A percentile compares a stretch with the other conserved stretches of the same genome.
Evolutionary conservation across 306 rosid species (phyloP).

Genomic region (Trichosanthes truncata): DNA sequence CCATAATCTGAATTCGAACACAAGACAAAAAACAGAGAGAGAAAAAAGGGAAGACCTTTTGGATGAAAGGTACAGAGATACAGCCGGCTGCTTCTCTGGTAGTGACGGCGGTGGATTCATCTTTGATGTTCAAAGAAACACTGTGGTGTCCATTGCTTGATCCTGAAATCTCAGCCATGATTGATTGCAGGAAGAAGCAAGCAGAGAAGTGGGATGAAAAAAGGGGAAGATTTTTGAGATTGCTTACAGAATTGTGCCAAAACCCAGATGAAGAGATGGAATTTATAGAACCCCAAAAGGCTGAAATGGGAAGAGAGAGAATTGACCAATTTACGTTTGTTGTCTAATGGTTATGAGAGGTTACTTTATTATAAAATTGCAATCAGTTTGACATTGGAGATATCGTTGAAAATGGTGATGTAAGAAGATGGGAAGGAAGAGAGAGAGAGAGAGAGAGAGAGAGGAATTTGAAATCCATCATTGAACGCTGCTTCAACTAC

Average conservation of each 20-base stretch:
- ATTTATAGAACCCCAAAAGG: conserved; percentile 5
- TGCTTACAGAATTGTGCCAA: background rate
- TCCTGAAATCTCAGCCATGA: conserved; percentile 42
- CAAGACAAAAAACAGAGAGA: background rate
- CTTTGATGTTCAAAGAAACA: conserved; percentile 25
- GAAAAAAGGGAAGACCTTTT: conserved; percentile 38
- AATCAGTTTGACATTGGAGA: conserved; percentile 13
- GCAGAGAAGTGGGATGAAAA: background rate
- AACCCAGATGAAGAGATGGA: background rate
- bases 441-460: background rate
- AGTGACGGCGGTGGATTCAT: conserved; percentile 14
- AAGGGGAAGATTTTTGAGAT: background rate
- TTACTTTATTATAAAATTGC: background rate
- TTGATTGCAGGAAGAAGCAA: background rate
- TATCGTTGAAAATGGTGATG: conserved; percentile 23
- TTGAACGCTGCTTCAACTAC: conserved; percentile 35
- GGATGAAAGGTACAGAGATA: conserved; percentile 41
- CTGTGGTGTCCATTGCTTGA: conserved; percentile 24
- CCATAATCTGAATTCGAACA: background rate
- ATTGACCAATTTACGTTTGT: background rate
- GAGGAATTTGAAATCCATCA: conserved; percentile 13
- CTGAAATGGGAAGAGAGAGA: background rate
- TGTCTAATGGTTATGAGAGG: background rate
- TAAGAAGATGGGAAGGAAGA: background rate
- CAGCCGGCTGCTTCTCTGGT: background rate